Base-by-base conservation (phyloP, 345 rosid genomes). In the Arabidopsis arenosa region DNA sequence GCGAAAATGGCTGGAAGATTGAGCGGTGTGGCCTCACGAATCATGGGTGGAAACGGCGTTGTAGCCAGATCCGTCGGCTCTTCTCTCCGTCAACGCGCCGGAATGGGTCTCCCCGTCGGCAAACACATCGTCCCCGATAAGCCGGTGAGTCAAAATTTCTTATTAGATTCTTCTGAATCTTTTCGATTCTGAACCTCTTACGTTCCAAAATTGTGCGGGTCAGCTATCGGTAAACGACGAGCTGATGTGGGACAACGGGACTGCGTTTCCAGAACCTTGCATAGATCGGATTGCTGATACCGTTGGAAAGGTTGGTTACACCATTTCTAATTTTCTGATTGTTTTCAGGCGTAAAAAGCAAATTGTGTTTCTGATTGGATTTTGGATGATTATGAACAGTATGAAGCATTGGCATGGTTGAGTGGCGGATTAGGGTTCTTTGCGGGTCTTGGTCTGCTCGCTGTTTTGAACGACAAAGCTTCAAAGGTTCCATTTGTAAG, bases 231-330 rank as follows among this genome's bases (percentile, higher is more conserved):
- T 86, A 23, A 95, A 92, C 26, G 99, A 93, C 32, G 99, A 95
- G 86, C 88, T 95, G 66, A 69, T 70, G 61, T 93, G 98, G 99
- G 99, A 95, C 84, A 95, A 93, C 72, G 99, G 99, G 40, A 89
- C 98, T 44, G 55, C 93, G 14, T 84, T 81, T 72, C 99, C 99
- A 26, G 98, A 95, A 65, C 99, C 99, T 37, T 90, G 97, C 58
- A 83, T 95, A 12, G 99, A 95, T 87, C 96, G 99, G 39, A 95
- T 95, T 59, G 99, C 99, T 45, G 97, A 95, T 68, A 95, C 97
- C 2, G 90, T 95, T 52, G 99, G 98, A 63, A 90, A 95, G 97
- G 99, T 90, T 45, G 7, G 15, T 66, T 47, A 9, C 43, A 23
- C 47, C 23, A 6, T 67, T 18, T 37, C 60, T 56, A 1, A 41